Conservation (phyloP, 345 rosid genomes). For the Ceriops zippeliana region DNA sequence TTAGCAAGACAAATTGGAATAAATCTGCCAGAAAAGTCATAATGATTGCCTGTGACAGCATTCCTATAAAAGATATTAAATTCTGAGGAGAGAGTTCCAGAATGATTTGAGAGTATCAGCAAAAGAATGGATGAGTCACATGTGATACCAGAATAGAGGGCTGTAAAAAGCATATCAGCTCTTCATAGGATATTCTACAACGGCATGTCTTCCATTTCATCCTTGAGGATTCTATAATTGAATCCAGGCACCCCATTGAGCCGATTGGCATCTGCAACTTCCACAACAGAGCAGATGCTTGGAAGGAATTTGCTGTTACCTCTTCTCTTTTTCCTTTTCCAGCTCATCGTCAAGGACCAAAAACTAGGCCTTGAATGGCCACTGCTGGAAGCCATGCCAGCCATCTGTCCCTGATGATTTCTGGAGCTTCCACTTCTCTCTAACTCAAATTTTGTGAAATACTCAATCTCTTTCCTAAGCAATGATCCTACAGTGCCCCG, state of each 20-base stretch:
- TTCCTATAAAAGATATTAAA: too few relatives aligned
- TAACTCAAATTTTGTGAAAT: constrained; percentile 45
- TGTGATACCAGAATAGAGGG: too few relatives aligned
- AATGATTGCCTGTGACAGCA: too few relatives aligned
- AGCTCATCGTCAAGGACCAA: constrained; percentile 46
- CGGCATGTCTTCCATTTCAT: constrained; percentile 19
- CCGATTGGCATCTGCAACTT: constrained; percentile 39
- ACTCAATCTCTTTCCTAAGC: constrained; percentile 69
- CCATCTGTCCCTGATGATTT: constrained; percentile 24
- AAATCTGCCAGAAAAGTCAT: too few relatives aligned
- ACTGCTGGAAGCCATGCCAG: constrained; percentile 26
- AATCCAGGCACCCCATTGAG: constrained; percentile 38
- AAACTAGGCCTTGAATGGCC: constrained; percentile 37
- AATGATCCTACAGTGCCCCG: constrained; percentile 81
- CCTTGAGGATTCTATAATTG: constrained; percentile 59
- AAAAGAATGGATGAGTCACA: too few relatives aligned
- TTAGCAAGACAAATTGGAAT: too few relatives aligned
- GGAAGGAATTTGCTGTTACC: constrained; percentile 38
- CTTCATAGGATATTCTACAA: too few relatives aligned
- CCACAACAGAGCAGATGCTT: constrained; percentile 50
- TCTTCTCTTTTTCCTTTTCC: constrained; percentile 58
- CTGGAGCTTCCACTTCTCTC: constrained; percentile 23
- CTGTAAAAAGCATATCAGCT: too few relatives aligned
- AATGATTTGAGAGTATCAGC: too few relatives aligned
- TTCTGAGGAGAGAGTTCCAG: too few relatives aligned